phyloP scores from a whole-genome alignment of 192 early-diverging fungal species.

The Backusella westeae region DNA sequence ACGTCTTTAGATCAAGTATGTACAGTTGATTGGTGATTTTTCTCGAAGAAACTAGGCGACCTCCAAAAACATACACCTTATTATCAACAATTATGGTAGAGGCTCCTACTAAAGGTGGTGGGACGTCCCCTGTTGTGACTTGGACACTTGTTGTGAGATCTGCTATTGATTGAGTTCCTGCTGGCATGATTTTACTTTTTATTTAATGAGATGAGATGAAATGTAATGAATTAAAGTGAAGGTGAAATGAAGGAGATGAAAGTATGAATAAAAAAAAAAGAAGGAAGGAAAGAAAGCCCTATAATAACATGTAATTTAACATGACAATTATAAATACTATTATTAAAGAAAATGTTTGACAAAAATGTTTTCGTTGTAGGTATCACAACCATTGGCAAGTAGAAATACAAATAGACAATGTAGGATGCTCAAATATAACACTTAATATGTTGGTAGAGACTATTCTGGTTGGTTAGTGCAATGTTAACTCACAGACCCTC shows the following conservation, averaged over 20 bases:
- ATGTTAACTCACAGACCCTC: neutral
- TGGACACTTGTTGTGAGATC: conserved; percentile 46
- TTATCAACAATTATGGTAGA: conserved; percentile 66
- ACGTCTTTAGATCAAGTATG: conserved; percentile 58
- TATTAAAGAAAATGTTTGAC: neutral
- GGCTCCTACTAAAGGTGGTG: conserved; percentile 72
- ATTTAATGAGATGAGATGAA: neutral
- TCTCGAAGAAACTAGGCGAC: conserved; percentile 62
- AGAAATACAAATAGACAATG: neutral
- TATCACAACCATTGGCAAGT: neutral
- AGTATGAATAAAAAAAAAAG: neutral
- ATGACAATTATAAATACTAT: neutral
- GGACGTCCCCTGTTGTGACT: conserved; percentile 63
- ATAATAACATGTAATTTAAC: neutral
- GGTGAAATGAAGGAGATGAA: neutral
- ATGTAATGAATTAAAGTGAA: neutral
- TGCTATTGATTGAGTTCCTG: conserved; percentile 45
- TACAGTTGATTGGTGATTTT: conserved; percentile 72
- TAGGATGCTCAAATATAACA: neutral
- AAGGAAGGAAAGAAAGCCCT: neutral
- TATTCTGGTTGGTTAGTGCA: neutral
- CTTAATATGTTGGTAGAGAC: neutral
- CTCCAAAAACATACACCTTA: conserved; percentile 70
- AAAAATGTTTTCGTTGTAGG: neutral
- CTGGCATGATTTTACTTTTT: neutral